Base-by-base conservation (phyloP, 2,329 filamentous ascomycete genomes). In the Cercospora sesami region DNA sequence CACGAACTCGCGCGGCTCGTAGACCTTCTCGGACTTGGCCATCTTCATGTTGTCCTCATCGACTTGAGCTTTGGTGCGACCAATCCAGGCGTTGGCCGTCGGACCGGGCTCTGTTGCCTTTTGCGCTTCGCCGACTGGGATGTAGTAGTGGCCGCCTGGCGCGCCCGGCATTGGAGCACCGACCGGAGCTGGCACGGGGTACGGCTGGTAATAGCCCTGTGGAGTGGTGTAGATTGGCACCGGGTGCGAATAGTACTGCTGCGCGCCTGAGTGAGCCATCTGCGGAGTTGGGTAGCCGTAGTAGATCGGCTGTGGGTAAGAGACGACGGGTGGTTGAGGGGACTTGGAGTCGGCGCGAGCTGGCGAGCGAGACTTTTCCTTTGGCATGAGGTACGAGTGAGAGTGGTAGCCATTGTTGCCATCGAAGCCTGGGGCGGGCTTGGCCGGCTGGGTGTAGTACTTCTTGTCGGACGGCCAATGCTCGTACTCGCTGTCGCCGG, bases 31-130 rank as follows among this genome's bases (percentile, higher is more conserved):
- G 30, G 69, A 68, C 55, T 73, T 73, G 14, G 78, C 78, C 31
- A 79, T 76, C 68, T 76, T 77, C 73, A 76, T 75, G 65, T 80
- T 80, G 71, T 80, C 79, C 59, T 79, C 78, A 26, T 79, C 75
- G 57, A 80, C 78, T 64, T 80, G 73, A 26, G 73, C 74, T 60
- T 76, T 78, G 57, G 77, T 79, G 63, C 79, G 78, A 21, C 79
- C 79, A 61, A 75, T 68, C 78, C 78, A 80, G 65, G 70, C 69
- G 61, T 72, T 73, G 21, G 69, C 58, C 57, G 68, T 63, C 6
- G 65, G 68, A 16, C 33, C 64, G 7, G 55, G 42, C 18, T 53
- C 62, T 16, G 42, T 53, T 10, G 39, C 55, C 61, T 68, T 68
- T 1, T 63, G 55, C 5, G 60, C 57, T 62, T 61, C 57, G 7